These are phyloP conservation scores for Aschersonia sp. DNA, from an alignment of 2,329 filamentous ascomycete genomes.

Conservation along the genomic window DNA sequence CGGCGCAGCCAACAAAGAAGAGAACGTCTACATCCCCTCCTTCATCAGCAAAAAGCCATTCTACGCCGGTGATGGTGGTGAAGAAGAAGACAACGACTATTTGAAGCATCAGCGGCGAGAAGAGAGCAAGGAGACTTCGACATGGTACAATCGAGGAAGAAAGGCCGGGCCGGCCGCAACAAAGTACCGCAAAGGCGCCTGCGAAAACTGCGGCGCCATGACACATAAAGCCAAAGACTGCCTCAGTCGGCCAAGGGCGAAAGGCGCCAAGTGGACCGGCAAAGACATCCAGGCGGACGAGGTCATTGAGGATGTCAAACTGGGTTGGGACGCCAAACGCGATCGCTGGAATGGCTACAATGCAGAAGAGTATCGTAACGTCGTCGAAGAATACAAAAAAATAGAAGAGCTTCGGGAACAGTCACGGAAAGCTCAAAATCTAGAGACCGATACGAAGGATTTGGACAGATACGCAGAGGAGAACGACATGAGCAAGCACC, in stretches of 20 bases:
- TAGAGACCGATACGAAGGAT: no score
- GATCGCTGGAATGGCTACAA: conserved; percentile 99
- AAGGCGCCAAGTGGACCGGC: conserved; percentile 84
- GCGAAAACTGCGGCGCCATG: conserved; percentile 97
- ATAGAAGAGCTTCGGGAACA: conserved; percentile 61
- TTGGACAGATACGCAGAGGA: conserved; percentile 62
- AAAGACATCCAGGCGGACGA: conserved; percentile 91
- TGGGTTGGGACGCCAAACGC: conserved; percentile 94
- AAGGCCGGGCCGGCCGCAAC: conserved; percentile 78
- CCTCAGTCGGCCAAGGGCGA: conserved; percentile 72
- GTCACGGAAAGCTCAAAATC: conserved; percentile 23
- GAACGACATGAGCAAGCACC: conserved; percentile 89
- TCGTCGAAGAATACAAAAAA: conserved; percentile 83
- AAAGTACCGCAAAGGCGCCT: conserved; percentile 95
- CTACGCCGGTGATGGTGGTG: conserved; percentile 70
- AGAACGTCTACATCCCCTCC: conserved; percentile 95
- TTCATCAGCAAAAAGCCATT: conserved; percentile 98
- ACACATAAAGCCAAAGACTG: conserved; percentile 94
- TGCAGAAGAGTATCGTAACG: conserved; percentile 65
- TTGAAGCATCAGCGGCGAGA: conserved; percentile 78
- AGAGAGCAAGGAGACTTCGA: conserved; percentile 45
- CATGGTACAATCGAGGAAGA: conserved; percentile 89
- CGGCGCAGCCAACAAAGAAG: conserved; percentile 53
- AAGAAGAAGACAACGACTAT: conserved; percentile 67
- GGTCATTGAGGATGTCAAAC: conserved; percentile 64